phyloP scores from a whole-genome alignment of 2,329 filamentous ascomycete species.

The Trichoderma sp. region DNA sequence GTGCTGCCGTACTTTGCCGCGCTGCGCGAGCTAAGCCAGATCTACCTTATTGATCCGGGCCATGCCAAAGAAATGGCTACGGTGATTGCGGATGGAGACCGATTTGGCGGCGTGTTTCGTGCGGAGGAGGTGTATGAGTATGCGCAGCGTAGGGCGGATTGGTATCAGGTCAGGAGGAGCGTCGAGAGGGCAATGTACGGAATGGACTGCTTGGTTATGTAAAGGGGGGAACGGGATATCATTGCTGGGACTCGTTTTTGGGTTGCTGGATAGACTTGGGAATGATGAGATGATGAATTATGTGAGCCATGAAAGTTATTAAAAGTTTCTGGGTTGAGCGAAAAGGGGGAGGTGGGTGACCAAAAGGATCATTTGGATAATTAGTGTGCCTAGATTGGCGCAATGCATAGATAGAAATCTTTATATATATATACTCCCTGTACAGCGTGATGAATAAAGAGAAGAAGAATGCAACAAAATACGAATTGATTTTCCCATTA shows the following conservation, averaged over 20 bases:
- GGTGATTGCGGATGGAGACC: constrained; percentile 87
- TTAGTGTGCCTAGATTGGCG: background rate
- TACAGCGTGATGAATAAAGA: background rate
- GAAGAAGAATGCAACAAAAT: background rate
- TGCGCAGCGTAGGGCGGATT: constrained; percentile 89
- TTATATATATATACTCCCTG: background rate
- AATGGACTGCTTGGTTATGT: constrained; percentile 86
- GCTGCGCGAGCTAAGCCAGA: constrained; percentile 87
- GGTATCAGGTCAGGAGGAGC: constrained; percentile 84
- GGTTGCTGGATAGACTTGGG: background rate
- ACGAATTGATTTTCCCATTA: background rate
- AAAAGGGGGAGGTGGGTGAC: background rate
- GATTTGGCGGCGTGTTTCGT: constrained; percentile 89
- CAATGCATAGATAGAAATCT: constrained; percentile 5
- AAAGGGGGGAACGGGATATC: constrained; percentile 18
- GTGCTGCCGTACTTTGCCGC: constrained; percentile 89
- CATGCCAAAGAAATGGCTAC: constrained; percentile 94
- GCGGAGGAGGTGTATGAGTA: constrained; percentile 98
- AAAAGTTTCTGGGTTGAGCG: background rate
- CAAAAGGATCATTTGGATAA: background rate
- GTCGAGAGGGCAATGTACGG: constrained; percentile 98
- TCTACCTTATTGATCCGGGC: constrained; percentile 82
- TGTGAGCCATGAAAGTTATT: background rate
- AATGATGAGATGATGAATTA: constrained; percentile 14
- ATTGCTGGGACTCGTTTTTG: background rate